Base-by-base conservation (phyloP, 1,139 yeast genomes). In the Saccharomyces hybrid region DNA sequence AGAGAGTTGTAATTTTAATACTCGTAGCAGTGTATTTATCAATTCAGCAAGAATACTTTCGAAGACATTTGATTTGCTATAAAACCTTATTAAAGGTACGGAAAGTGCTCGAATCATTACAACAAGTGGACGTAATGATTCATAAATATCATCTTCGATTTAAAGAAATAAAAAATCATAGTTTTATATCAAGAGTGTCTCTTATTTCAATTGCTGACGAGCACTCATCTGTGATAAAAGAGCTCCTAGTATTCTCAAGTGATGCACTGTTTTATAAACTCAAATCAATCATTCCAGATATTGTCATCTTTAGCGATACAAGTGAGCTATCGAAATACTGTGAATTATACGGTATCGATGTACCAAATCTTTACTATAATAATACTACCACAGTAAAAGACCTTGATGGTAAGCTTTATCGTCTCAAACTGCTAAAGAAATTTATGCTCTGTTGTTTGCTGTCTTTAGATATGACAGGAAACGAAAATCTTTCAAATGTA, bases 31-130 rank as follows among this genome's bases (percentile, higher is more conserved):
- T 60, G 2, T 58, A 63, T 51, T 53, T 66, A 46, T 57, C 64
- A 3, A 53, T 62, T 2, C 65, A 64, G 48, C 68, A 64, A 53
- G 63, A 61, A 44, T 49, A 42, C 34, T 64, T 62, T 29, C 53
- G 57, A 32, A 47, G 55, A 6, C 64, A 60, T 49, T 61, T 58
- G 41, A 48, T 57, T n/a, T 62, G 58, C 49, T 59, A 58, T 53
- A 56, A 59, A 34, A 53, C 63, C 1, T 47, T 65, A 32, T 16
- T 57, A 29, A 38, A 54, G 16, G 47, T 65, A 34, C 61, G 58
- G 47, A 31, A 46, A 9, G 52, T 57, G 48, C 38, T 64, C n/a
- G 49, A 42, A 11, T 51, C 57, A 2, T 53, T 66, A 41, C 61
- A 60, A 38, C 53, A 53, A 2, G 49, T 60, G 14, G 64, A 62